Conservation (phyloP, 2,329 filamentous ascomycete species). For the Neonectria coccinea region DNA sequence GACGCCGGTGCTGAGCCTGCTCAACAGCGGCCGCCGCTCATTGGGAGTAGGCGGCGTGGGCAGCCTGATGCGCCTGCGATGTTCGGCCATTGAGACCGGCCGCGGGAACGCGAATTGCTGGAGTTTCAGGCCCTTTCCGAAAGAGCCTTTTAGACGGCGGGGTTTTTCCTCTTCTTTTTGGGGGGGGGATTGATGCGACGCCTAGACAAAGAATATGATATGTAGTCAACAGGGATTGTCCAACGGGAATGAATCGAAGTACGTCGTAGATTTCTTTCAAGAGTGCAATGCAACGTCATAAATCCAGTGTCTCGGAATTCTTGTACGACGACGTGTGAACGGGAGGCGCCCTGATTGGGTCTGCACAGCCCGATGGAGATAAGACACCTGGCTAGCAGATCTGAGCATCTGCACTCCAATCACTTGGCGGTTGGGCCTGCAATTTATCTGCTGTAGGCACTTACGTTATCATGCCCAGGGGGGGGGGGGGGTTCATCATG, state of each 20-base stretch:
- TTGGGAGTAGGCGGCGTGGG: conserved; percentile 42
- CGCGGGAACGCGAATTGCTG: too few relatives aligned
- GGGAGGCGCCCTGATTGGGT: conserved; percentile 38
- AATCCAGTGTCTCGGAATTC: conserved; percentile 35
- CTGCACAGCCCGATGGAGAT: conserved; percentile 6
- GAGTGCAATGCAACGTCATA: conserved; percentile 38
- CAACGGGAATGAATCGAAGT: background rate
- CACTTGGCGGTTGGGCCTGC: background rate
- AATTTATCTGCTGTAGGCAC: background rate
- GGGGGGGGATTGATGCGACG: background rate
- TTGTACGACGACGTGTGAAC: conserved; percentile 2
- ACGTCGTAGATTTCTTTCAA: background rate
- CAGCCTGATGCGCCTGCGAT: conserved; percentile 49
- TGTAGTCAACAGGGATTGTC: conserved; percentile 3
- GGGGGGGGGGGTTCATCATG: too few relatives aligned
- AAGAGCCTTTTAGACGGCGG: too few relatives aligned
- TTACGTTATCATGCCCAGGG: too few relatives aligned
- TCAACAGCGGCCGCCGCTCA: conserved; percentile 53
- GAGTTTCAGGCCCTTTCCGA: too few relatives aligned
- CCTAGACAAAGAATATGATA: too few relatives aligned
- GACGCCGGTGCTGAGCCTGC: conserved; percentile 46
- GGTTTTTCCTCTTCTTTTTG: too few relatives aligned
- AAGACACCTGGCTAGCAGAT: conserved; percentile 26
- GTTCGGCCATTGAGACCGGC: conserved; percentile 40
- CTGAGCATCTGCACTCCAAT: conserved; percentile 11